Evolutionary conservation across 2,329 filamentous ascomycete genomes (phyloP).

Genomic region (Aspergillus ibericus): DNA sequence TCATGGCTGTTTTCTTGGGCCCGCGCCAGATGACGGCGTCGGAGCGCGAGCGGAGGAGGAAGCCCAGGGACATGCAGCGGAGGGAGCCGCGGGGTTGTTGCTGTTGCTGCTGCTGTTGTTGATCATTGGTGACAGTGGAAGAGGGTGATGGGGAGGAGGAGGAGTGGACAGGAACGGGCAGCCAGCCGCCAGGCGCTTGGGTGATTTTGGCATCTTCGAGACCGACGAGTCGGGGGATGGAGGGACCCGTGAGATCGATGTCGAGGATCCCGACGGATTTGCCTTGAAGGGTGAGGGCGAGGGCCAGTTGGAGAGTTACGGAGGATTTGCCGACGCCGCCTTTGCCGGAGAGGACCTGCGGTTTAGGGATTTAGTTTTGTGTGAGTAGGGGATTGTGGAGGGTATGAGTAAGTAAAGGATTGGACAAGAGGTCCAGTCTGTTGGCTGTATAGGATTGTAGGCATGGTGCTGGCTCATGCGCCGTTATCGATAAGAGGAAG

Average conservation of each 20-base stretch:
- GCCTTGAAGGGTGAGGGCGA: slow-evolving; percentile 81
- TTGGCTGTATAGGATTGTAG: background rate
- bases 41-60: slow-evolving; percentile 76
- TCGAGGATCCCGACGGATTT: slow-evolving; percentile 93
- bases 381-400: background rate
- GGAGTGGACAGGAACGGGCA: slow-evolving; percentile 79
- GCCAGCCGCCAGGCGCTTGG: slow-evolving; percentile 88
- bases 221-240: slow-evolving; percentile 90
- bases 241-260: slow-evolving; percentile 92
- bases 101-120: too few species aligned
- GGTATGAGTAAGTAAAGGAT: background rate
- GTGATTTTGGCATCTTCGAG: slow-evolving; percentile 87
- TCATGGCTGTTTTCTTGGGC: slow-evolving; percentile 99
- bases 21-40: slow-evolving; percentile 97
- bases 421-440: background rate
- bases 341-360: slow-evolving; percentile 82
- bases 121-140: too few species aligned
- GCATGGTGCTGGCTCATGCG: background rate
- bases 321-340: slow-evolving; percentile 97
- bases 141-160: background rate
- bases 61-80: slow-evolving; percentile 86
- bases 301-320: slow-evolving; percentile 91
- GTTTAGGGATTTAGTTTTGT: slow-evolving; percentile 11
- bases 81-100: slow-evolving; percentile 38
- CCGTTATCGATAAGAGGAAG: slow-evolving; percentile 44